Percentiles rank a stretch among this genome's conserved stretches.
phyloP scores from a whole-genome alignment of 2,329 filamentous ascomycete species.

The Aspergillus sp. region DNA sequence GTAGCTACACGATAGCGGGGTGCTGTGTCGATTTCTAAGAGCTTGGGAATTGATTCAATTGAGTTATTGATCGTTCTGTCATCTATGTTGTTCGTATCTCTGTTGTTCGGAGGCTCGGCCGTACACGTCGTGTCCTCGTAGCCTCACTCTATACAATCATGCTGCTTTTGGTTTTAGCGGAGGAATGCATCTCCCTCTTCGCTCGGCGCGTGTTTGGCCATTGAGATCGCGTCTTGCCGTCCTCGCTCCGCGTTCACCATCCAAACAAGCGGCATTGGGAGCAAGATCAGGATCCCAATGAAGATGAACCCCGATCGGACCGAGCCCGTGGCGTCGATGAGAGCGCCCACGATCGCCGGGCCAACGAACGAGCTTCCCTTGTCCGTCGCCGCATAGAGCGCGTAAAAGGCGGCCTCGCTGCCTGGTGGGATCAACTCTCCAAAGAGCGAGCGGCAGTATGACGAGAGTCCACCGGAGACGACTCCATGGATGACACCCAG shows the following conservation, averaged over 20 bases:
- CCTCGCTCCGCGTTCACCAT: conserved; percentile 60
- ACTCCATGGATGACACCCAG: conserved; percentile 84
- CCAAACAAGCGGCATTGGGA: conserved; percentile 80
- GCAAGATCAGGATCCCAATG: conserved; percentile 74
- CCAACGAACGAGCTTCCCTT: conserved; percentile 91
- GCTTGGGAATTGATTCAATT: too few relatives aligned
- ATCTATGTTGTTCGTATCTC: too few relatives aligned
- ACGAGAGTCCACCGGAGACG: conserved; percentile 81
- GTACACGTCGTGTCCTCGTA: too few relatives aligned
- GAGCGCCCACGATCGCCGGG: conserved; percentile 83
- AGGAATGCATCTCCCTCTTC: conserved; percentile 38
- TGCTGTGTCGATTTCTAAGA: too few relatives aligned
- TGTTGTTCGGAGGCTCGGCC: too few relatives aligned
- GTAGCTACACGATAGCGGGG: too few relatives aligned
- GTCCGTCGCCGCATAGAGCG: conserved; percentile 91
- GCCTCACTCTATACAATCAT: too few relatives aligned
- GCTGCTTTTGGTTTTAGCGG: background rate
- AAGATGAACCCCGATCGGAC: conserved; percentile 89
- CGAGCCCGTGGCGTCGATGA: conserved; percentile 77
- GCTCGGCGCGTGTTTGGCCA: conserved; percentile 32
- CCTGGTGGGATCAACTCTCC: conserved; percentile 88
- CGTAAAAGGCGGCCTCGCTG: conserved; percentile 90
- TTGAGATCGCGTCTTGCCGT: conserved; percentile 36
- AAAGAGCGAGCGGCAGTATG: conserved; percentile 85
- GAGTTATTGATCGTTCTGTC: too few relatives aligned